Base-by-base conservation (phyloP, 83 land plant species). In the Isoetes engelmannii region DNA sequence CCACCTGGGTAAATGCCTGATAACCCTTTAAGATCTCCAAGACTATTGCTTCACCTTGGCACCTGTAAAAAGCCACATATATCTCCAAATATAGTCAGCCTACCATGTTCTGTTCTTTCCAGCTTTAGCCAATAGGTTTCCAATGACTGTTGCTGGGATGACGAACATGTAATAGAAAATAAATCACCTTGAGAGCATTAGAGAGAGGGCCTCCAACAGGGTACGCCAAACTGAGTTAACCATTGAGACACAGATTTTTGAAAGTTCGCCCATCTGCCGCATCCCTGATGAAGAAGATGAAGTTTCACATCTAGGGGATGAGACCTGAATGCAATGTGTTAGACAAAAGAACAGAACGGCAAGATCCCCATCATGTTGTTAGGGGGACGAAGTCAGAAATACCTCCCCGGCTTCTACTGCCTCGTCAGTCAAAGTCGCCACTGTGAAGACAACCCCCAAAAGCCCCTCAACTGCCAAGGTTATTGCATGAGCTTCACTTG, bases 401-500 rank as follows among this genome's bases (percentile, higher is more conserved):
- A 85, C 98, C 90, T 93, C 98, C 56, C 90, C 93, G 62, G 76
- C 65, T 57, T 90, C 97, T 37, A 86, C 76, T 50, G 98, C 97
- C 81, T 87, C 93, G 79, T 94, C 98, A 57, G 98, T 90, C 80
- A 94, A 73, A 56, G 98, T 83, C 47, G 98, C 98, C 43, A 94
- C 82, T 50, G 98, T 88, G 72, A 88, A 94, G 37, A 94, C 88
- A 54, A 94, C 97, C 61, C 97, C 98, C 45, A 94, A 69, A 21
- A 94, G 74, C 28, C 97, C 98, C 76, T 94, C 98, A 71, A 88
- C 80, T 44, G 98, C 98, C 75, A 94, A 83, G 55, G 90, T 88
- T 53, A 90, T 83, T 18, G 98, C 93, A 86, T 94, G 98, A 5
- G 98, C 98, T 79, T 94, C 98, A 84, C 97, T 94, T 37, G 97